Evolutionary conservation across 1,139 yeast species (phyloP), one percentile per base, ranked within the genome.

Genomic region (Debaryomyces subglobosus): DNA sequence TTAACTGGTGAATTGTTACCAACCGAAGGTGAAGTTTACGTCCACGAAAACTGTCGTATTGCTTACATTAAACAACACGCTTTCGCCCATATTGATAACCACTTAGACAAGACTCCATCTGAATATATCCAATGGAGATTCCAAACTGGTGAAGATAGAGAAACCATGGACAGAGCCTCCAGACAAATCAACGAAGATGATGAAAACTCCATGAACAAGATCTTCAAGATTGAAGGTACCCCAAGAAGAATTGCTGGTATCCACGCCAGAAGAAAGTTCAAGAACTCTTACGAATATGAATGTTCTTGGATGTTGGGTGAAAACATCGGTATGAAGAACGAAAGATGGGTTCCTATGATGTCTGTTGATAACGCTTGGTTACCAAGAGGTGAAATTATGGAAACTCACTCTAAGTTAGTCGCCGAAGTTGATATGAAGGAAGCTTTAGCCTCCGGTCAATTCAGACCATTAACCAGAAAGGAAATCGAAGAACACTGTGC

Each of bases 121-220:
- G 99, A 94, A 83, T 94, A 94, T 82, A 94, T 94, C 65, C 99
- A 94, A 84, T 94, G 99, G 99, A 92, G 99, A 86, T 94, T 92
- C 97, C 99, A 94, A 84, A 94, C 99, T 72, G 99, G 99, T 90
- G 99, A 94, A 83, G 99, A 94, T 79, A 90, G 99, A 84, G 99
- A 94, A 84, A 94, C 99, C 79, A 94, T 94, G 98, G 99, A 94
- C 84, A 90, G 98, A 84, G 99, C 99, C 74, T 90, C 96, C 77
- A 90, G 99, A 85, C 95, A 88, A 78, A 90, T 94, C 74, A 91
- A 89, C 73, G 99, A 94, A 81, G 81, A 83, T 66, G 99, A 94
- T 80, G 97, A 92, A 83, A 85, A 86, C 77, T 89, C 96, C 73
- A 94, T 94, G 99, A 91, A 92, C 94, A 94, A 92, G 86, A 87